Base-by-base conservation (phyloP, 768 basidiomycete species). In the Tricholoma sp. region DNA sequence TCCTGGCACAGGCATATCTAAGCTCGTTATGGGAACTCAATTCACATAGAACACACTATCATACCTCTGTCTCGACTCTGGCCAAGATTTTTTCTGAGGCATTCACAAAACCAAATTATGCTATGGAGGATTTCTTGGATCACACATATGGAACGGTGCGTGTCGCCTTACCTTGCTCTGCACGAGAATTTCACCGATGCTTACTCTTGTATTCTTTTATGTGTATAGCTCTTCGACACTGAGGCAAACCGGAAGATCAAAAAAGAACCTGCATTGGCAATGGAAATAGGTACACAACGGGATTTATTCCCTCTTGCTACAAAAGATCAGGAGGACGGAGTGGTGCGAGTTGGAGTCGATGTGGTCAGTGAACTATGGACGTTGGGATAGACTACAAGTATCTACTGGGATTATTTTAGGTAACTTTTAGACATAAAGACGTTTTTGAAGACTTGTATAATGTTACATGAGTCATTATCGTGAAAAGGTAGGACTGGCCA, bases 91-190 rank as follows among this genome's bases (percentile, higher is more conserved):
- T 97, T 62, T 79, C 79, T 11, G 94, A 95, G 66, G 87, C 89
- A 4, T 97, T 99, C 72, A 98, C 93, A n/a, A 98, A 96, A 66
- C 91, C 88, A 15, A 79, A 77, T 34, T 98, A 94, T 70, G 76
- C 83, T 12, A 82, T 97, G 83, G 96, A 98, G 62, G 96, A 98
- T 67, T 99, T 98, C 70, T 70, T 98, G 66, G 97, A 98, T 68
- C 96, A 98, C 67, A 89, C 90, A 2, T 94, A 92, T 64, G 80
- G 78, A 37, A 92, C 91, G 61, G 91, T 94, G 63, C 54, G 85
- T 70, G 17, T 41, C 17, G 4, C 18, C 8, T 42, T 9, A 4
- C 41, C 17, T 42, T 42, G 41, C 12, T 36, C 29, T 7, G 31
- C 6, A 32, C 54, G 31, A n/a, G 12, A 11, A 24, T 28, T 48